These are phyloP conservation scores for Marasmius sp. DNA, from an alignment of 1,284 basidiomycete species.

Conservation along the genomic window DNA sequence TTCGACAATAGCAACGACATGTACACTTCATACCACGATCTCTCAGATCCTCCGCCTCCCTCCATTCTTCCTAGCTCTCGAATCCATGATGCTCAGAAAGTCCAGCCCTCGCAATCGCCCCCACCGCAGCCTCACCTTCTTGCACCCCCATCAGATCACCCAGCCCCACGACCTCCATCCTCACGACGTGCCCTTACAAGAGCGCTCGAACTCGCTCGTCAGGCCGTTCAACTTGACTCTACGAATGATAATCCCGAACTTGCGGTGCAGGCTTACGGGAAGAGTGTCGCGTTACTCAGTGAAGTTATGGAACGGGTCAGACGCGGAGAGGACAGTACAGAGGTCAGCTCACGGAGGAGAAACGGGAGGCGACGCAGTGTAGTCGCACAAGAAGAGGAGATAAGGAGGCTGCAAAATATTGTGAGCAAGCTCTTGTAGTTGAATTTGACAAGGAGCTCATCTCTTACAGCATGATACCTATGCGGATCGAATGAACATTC, in stretches of 20 bases:
- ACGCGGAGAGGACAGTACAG: slow-evolving; percentile 75
- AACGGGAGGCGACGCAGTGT: slow-evolving; percentile 71
- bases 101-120: slow-evolving; percentile 33
- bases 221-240: slow-evolving; percentile 79
- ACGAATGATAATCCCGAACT: slow-evolving; percentile 81
- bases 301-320: slow-evolving; percentile 86
- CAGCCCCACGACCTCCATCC: slow-evolving; percentile 54
- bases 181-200: slow-evolving; percentile 76
- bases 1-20: slow-evolving; percentile 43
- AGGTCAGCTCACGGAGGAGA: slow-evolving; percentile 46
- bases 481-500: slow-evolving; percentile 84
- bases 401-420: slow-evolving; percentile 76
- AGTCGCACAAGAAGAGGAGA: slow-evolving; percentile 83
- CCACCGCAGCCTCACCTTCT: slow-evolving; percentile 19
- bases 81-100: slow-evolving; percentile 34
- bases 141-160: slow-evolving; percentile 29
- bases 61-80: slow-evolving; percentile 45
- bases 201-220: slow-evolving; percentile 79
- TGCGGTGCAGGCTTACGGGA: slow-evolving; percentile 78
- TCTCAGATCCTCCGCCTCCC: slow-evolving; percentile 57
- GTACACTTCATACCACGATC: slow-evolving; percentile 46
- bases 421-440: slow-evolving; percentile 46
- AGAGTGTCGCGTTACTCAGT: slow-evolving; percentile 77
- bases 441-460: slow-evolving; percentile 12
- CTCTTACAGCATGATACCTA: slow-evolving; percentile 77